phyloP scores from a whole-genome alignment of 2,329 filamentous ascomycete genomes.

The Bipolaris victoriae region DNA sequence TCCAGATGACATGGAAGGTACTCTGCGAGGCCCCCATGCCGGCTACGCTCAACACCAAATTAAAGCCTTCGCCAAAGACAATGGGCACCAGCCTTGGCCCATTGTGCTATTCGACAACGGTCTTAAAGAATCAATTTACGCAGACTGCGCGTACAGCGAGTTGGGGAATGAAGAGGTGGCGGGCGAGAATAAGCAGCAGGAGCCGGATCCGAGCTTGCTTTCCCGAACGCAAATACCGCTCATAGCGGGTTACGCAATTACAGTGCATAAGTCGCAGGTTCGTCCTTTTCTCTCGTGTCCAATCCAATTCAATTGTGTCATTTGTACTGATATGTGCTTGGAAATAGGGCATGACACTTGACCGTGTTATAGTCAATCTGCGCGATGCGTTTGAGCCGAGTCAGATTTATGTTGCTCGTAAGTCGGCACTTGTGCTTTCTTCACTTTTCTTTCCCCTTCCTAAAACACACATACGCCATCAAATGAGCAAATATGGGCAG shows the following conservation, averaged over 20 bases:
- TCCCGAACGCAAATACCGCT: constrained; percentile 68
- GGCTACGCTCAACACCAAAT: constrained; percentile 48
- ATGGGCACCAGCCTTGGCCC: constrained; percentile 53
- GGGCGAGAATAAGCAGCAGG: neutral
- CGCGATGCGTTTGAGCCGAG: constrained; percentile 60
- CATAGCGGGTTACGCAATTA: constrained; percentile 66
- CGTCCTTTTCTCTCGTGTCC: neutral
- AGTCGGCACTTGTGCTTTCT: constrained; percentile 8
- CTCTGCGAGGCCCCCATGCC: constrained; percentile 49
- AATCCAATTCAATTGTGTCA: neutral
- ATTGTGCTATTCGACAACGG: constrained; percentile 62
- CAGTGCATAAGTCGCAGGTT: constrained; percentile 62
- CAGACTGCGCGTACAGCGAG: constrained; percentile 58
- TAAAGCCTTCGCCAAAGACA: constrained; percentile 47
- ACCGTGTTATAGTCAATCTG: constrained; percentile 64
- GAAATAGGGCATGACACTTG: constrained; percentile 62
- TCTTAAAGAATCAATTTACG: constrained; percentile 53
- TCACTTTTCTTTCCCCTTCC: neutral
- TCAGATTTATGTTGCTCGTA: constrained; percentile 66
- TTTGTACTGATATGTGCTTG: too few relatives aligned
- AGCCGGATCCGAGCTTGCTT: constrained; percentile 51
- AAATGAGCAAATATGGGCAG: too few relatives aligned
- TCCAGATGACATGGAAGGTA: constrained; percentile 3
- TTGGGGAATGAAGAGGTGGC: constrained; percentile 50
- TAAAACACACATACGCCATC: too few relatives aligned